Percentiles rank a stretch among this genome's conserved stretches.
These are phyloP conservation scores for Aspergillus aculeatinus DNA, from an alignment of 2,329 filamentous ascomycete genomes.

Conservation along the genomic window DNA sequence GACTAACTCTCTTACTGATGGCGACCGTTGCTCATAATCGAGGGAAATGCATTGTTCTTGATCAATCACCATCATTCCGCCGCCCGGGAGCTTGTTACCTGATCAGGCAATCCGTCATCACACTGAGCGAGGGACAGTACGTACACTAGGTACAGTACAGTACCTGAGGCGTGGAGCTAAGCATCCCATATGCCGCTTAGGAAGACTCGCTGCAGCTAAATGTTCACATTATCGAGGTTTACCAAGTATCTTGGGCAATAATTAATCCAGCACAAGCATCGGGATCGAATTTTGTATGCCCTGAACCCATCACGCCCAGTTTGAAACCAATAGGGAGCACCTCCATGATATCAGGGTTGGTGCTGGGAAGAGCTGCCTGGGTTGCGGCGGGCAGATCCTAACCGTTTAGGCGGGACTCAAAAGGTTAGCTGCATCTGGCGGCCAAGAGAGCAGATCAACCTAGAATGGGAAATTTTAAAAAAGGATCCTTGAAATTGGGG, in stretches of 20 bases:
- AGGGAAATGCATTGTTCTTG: neutral
- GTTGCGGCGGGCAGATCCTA: conserved; percentile 17
- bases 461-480: neutral
- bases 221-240: neutral
- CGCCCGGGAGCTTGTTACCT: no score
- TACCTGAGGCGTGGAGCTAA: no score
- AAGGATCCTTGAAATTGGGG: neutral
- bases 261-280: neutral
- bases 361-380: neutral
- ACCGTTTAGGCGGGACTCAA: conserved; percentile 15
- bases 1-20: no score
- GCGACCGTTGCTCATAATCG: neutral
- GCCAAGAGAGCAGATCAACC: neutral
- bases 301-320: neutral
- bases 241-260: neutral
- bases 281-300: neutral
- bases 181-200: neutral
- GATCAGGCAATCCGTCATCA: no score
- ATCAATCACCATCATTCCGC: no score
- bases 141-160: no score
- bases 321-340: neutral
- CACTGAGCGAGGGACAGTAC: no score
- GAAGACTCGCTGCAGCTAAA: neutral
- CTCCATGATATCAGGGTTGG: neutral
- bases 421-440: conserved; percentile 10